Percentiles rank a stretch among this genome's conserved stretches.
Evolutionary conservation across 371 early-diverging fungal species (phyloP).

Genomic region (Mucor racemosus): DNA sequence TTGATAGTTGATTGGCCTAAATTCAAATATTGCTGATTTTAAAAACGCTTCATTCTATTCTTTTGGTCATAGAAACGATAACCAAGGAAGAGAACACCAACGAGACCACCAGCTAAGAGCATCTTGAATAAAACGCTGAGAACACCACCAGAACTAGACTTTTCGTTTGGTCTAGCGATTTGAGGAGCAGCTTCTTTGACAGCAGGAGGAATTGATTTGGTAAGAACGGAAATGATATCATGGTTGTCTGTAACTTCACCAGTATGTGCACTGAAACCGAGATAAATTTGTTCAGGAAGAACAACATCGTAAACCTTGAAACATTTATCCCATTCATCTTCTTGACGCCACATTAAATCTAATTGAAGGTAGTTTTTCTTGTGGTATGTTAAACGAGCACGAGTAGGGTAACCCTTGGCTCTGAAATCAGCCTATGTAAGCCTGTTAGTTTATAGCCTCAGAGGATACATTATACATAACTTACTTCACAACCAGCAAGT

Average conservation of each 20-base stretch:
- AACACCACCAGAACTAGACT: conserved; percentile 38
- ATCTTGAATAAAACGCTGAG: conserved; percentile 59
- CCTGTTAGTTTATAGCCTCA: background rate
- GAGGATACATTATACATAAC: background rate
- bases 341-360: conserved; percentile 66
- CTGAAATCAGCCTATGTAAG: conserved; percentile 72
- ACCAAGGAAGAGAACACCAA: conserved; percentile 58
- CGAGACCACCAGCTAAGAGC: conserved; percentile 59
- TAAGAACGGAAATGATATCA: conserved; percentile 74
- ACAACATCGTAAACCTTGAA: conserved; percentile 73
- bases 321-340: conserved; percentile 81
- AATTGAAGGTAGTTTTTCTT: conserved; percentile 68
- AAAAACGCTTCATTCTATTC: conserved; percentile 71
- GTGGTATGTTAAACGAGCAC: conserved; percentile 81
- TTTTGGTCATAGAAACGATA: conserved; percentile 64
- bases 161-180: conserved; percentile 27
- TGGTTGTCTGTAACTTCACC: conserved; percentile 90
- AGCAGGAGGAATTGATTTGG: conserved; percentile 47
- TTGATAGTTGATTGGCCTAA: conserved; percentile 18
- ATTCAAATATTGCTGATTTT: conserved; percentile 15
- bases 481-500: conserved; percentile 73
- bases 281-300: conserved; percentile 76
- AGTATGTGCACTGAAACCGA: conserved; percentile 92
- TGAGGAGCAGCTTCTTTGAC: conserved; percentile 36
- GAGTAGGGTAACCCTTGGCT: conserved; percentile 64